These are phyloP conservation scores for Dothideomycetes sp. DNA, from an alignment of 2,329 filamentous ascomycete species.

Conservation along the genomic window DNA sequence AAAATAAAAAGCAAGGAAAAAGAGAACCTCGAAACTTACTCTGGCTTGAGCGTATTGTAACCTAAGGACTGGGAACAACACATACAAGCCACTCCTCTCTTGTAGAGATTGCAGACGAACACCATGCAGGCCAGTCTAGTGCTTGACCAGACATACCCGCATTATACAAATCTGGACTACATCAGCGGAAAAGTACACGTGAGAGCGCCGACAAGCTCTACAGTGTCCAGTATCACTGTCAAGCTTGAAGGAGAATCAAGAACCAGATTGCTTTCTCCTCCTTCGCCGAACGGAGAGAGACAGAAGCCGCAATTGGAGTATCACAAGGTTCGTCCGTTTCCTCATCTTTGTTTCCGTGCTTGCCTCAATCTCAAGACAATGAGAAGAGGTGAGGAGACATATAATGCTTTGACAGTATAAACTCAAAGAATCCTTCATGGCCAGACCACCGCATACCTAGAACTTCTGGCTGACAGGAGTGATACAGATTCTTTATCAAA, in stretches of 20 bases:
- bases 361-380: not conserved
- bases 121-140: conserved; percentile 24
- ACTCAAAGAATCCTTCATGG: no score
- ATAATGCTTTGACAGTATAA: no score
- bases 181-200: conserved; percentile 51
- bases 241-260: conserved; percentile 75
- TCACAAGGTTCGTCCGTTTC: conserved; percentile 38
- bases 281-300: conserved; percentile 32
- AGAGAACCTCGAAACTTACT: no score
- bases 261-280: conserved; percentile 52
- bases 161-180: conserved; percentile 63
- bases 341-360: not conserved
- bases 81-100: no score
- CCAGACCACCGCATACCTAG: not conserved
- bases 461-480: not conserved
- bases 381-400: no score
- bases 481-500: conserved; percentile 60
- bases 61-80: no score
- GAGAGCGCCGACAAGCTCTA: conserved; percentile 34
- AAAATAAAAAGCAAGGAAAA: no score
- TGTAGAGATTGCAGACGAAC: no score
- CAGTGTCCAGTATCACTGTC: conserved; percentile 54
- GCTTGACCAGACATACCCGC: conserved; percentile 24
- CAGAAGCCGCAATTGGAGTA: conserved; percentile 41
- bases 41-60: no score